Conservation (phyloP, 495 filamentous ascomycete species). For the Hyaloscypha variabilis region DNA sequence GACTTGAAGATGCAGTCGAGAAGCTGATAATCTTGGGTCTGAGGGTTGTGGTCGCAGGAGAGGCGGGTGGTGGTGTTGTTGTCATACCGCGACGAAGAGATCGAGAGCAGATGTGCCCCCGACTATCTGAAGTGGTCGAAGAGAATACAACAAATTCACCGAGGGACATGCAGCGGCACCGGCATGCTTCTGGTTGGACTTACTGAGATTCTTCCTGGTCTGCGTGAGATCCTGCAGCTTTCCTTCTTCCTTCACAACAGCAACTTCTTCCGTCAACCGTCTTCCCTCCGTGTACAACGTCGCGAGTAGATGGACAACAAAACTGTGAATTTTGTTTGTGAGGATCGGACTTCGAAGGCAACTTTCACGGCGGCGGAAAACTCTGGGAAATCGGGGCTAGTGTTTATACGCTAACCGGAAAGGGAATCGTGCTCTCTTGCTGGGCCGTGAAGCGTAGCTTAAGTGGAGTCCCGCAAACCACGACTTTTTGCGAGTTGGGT, state of each 20-base stretch:
- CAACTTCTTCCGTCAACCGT: conserved; percentile 32
- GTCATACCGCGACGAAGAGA: conserved; percentile 9
- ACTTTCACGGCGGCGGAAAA: conserved; percentile 31
- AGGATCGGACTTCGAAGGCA: conserved; percentile 26
- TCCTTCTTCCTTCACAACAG: conserved; percentile 31
- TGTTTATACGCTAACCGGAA: not conserved
- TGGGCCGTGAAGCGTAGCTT: too few relatives aligned
- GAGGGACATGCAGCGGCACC: conserved; percentile 10
- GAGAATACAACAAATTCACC: conserved; percentile 12
- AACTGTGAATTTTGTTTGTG: conserved; percentile 24
- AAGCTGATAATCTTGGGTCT: not conserved
- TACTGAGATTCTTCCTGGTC: conserved; percentile 11
- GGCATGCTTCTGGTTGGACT: conserved; percentile 1
- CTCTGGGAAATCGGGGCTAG: not conserved
- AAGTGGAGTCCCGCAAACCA: too few relatives aligned
- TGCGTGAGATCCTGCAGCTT: conserved; percentile 22
- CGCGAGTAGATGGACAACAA: conserved; percentile 20
- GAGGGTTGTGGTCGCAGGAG: not conserved
- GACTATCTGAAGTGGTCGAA: not conserved
- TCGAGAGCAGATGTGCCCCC: conserved; percentile 25
- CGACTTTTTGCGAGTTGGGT: too few relatives aligned
- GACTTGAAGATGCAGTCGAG: conserved; percentile 22
- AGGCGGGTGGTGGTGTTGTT: conserved; percentile 12
- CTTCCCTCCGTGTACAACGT: conserved; percentile 31
- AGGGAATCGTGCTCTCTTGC: too few relatives aligned